These are phyloP conservation scores for Pleomassaria siparia DNA, from an alignment of 2,329 filamentous ascomycete genomes.

Conservation along the genomic window DNA sequence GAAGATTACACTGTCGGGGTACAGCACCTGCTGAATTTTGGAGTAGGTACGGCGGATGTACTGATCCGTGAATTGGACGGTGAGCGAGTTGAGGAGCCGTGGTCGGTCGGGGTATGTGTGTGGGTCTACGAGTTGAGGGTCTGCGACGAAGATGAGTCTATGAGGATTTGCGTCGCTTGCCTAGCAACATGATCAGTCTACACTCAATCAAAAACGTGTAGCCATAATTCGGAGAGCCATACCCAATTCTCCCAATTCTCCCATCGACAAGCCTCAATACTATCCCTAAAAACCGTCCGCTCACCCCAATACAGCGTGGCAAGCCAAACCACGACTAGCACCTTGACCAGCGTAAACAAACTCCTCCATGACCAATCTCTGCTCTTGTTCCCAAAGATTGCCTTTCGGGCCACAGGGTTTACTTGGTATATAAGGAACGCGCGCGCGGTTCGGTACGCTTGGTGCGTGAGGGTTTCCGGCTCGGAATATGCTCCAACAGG, in stretches of 20 bases:
- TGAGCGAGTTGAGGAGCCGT: slow-evolving; percentile 68
- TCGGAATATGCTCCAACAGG: slow-evolving; percentile 41
- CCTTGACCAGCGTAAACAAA: slow-evolving; percentile 34
- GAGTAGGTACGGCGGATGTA: slow-evolving; percentile 83
- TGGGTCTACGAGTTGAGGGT: slow-evolving; percentile 89
- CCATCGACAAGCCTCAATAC: slow-evolving; percentile 76
- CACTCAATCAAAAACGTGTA: slow-evolving; percentile 3
- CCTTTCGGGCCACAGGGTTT: slow-evolving; percentile 23
- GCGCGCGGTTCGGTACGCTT: slow-evolving; percentile 30
- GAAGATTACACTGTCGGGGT: slow-evolving; percentile 88
- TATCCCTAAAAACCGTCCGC: slow-evolving; percentile 71
- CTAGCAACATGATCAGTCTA: slow-evolving; percentile 50
- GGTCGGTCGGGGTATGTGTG: slow-evolving; percentile 90
- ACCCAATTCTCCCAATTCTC: slow-evolving; percentile 92
- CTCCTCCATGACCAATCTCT: slow-evolving; percentile 26
- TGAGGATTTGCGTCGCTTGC: slow-evolving; percentile 77
- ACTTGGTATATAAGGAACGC: slow-evolving; percentile 35
- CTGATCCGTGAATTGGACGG: slow-evolving; percentile 77
- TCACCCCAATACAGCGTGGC: slow-evolving; percentile 83
- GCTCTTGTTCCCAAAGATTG: slow-evolving; percentile 13
- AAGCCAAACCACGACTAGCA: slow-evolving; percentile 73
- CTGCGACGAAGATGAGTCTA: slow-evolving; percentile 79
- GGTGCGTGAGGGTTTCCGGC: slow-evolving; percentile 36
- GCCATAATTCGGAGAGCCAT: slow-evolving; percentile 36
- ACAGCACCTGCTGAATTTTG: slow-evolving; percentile 72